Evolutionary conservation across 441 rosid species (phyloP).

Genomic region (Euphorbia celastroides): DNA sequence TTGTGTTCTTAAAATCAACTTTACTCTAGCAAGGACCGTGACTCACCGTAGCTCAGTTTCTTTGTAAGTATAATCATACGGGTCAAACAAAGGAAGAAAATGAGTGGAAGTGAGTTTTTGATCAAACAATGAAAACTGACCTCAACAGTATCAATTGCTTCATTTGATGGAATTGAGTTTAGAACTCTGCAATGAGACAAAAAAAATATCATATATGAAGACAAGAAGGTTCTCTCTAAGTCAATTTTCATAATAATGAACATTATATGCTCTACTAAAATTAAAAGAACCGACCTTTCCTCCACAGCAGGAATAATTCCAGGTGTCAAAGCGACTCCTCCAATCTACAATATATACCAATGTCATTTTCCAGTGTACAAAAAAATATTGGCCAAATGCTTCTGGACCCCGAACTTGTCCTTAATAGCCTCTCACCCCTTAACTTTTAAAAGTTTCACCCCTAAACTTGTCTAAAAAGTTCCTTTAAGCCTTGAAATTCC

Average conservation of each 20-base stretch:
- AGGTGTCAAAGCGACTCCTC: constrained; percentile 87
- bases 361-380: constrained; percentile 18
- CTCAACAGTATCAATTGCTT: constrained; percentile 84
- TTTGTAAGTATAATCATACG: neutral
- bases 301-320: constrained; percentile 76
- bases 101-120: neutral
- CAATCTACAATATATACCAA: constrained; percentile 49
- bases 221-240: neutral
- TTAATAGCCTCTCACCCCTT: too few relatives aligned
- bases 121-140: constrained; percentile 29
- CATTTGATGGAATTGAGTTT: constrained; percentile 82
- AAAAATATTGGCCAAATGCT: too few relatives aligned
- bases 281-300: constrained; percentile 60
- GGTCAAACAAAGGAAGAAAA: neutral
- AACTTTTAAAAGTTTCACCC: too few relatives aligned
- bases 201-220: neutral
- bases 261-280: constrained; percentile 16
- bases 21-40: neutral
- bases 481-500: too few relatives aligned
- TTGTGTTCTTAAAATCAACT: neutral
- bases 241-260: neutral
- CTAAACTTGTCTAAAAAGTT: too few relatives aligned
- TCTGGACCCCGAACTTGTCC: too few relatives aligned
- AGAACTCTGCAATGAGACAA: constrained; percentile 64
- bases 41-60: neutral